Evolutionary conservation across 176 grass and related monocot species (phyloP).

Genomic region (Saccharum officinarum): DNA sequence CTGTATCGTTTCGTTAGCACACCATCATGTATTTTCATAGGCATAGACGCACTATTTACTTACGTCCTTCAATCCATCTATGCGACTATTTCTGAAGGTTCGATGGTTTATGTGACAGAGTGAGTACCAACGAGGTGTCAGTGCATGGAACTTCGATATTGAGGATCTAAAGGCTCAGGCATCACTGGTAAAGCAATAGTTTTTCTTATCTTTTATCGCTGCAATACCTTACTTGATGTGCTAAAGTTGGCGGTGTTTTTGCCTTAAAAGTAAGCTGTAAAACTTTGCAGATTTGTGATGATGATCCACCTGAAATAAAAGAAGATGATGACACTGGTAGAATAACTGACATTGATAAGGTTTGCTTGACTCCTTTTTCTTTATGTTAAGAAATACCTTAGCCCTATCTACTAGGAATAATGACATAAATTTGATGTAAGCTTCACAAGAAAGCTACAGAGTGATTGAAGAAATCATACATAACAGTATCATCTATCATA

Average conservation of each 20-base stretch:
- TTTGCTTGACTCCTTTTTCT: conserved; percentile 32
- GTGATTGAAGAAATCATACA: no score
- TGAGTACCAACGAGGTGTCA: conserved; percentile 97
- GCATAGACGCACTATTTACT: background rate
- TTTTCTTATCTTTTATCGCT: background rate
- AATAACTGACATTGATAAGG: conserved; percentile 55
- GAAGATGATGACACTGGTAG: conserved; percentile 70
- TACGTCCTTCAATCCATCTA: background rate
- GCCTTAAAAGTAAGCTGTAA: conserved; percentile 19
- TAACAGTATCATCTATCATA: background rate
- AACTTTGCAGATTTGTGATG: conserved; percentile 66
- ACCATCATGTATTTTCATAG: conserved; percentile 1
- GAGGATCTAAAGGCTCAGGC: conserved; percentile 98
- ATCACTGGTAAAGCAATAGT: conserved; percentile 62
- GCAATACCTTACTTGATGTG: background rate
- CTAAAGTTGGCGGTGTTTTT: background rate
- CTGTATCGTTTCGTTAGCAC: background rate
- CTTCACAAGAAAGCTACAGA: no score
- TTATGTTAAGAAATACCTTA: conserved; percentile 28
- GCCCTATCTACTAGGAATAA: background rate
- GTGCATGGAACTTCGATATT: conserved; percentile 97
- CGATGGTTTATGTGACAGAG: conserved; percentile 48
- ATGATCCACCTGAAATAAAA: conserved; percentile 66
- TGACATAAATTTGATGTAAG: background rate
- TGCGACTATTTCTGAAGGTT: conserved; percentile 5